Base-by-base conservation (phyloP, 2,329 filamentous ascomycete genomes). In the Teratosphaeria epicoccoides region DNA sequence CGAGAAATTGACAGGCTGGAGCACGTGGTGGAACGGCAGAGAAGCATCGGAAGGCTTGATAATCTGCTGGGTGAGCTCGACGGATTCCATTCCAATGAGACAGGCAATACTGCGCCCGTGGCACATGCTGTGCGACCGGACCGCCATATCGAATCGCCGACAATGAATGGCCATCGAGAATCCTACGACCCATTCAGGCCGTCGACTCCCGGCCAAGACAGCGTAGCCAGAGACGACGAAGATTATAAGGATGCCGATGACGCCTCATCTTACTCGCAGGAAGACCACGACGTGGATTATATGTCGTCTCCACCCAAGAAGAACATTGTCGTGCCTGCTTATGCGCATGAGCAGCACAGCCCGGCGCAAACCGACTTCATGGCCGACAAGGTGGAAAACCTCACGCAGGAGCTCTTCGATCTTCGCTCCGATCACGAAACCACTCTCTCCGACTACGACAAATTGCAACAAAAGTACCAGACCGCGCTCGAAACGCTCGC, bases 1-100 rank as follows among this genome's bases (percentile, higher is more conserved):
- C 87, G 91, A 29, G 93, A 98, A 65, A 87, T 98, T 57, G 88
- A 96, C 63, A 83, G 91, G 28, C 76, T 98, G 11, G 93, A 97
- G 69, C 88, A 95, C 68, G 88, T 98, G 6, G 83, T 98, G 49
- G 91, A 97, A 69, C 87, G 94, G 47, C 93, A 98, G 69, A 81
- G 93, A 54, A 96, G 90, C 66, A 80, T 98, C 3, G 93, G 93
- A 40, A 95, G 96, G 69, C 79, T 98, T 3, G 93, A 98, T 66
- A 94, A 86, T 49, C 78, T 98, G 6, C 79, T 98, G 0, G 84
- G 94, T 60, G 93, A 98, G 64, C 79, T 97, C 9, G 93, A 97
- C 63, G 60, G 54, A 43, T 52, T 57, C 33, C 55, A 46, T 33
- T 17, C 49, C 6, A 24, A 49, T 14, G 24, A 20, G 37, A 22